Evolutionary conservation across 345 rosid genomes (phyloP).

Genomic region (Clausena lansium): DNA sequence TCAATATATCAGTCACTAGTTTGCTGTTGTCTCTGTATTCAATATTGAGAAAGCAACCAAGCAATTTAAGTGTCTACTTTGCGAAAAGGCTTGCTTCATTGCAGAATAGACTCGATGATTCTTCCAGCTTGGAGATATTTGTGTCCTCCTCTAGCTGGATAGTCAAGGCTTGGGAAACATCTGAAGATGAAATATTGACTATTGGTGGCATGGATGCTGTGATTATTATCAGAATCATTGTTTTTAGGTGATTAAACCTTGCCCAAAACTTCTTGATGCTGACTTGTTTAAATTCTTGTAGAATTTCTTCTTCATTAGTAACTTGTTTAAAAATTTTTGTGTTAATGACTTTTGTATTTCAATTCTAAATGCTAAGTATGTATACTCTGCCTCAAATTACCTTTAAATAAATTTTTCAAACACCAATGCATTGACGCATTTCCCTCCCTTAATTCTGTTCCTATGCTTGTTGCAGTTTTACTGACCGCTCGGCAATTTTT

Average conservation of each 20-base stretch:
- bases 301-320: no score
- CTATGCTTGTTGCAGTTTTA: conserved; percentile 5
- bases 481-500: conserved; percentile 15
- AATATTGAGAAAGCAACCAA: conserved; percentile 74
- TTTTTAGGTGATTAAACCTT: conserved; percentile 65
- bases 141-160: conserved; percentile 91
- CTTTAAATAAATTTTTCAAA: no score
- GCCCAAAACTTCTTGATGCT: conserved; percentile 1
- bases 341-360: no score
- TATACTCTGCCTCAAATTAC: no score
- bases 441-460: no score
- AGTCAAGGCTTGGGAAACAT: conserved; percentile 76
- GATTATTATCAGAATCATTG: conserved; percentile 69
- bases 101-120: conserved; percentile 29
- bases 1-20: conserved; percentile 62
- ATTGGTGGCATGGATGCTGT: conserved; percentile 78
- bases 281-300: neutral
- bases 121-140: conserved; percentile 65
- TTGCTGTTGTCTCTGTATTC: conserved; percentile 71
- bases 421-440: no score
- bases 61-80: conserved; percentile 69
- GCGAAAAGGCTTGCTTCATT: conserved; percentile 51
- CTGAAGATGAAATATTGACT: conserved; percentile 75
- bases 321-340: no score
- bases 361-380: neutral